phyloP scores from a whole-genome alignment of 148 eudicot genomes.

The Agrostemma githago region DNA sequence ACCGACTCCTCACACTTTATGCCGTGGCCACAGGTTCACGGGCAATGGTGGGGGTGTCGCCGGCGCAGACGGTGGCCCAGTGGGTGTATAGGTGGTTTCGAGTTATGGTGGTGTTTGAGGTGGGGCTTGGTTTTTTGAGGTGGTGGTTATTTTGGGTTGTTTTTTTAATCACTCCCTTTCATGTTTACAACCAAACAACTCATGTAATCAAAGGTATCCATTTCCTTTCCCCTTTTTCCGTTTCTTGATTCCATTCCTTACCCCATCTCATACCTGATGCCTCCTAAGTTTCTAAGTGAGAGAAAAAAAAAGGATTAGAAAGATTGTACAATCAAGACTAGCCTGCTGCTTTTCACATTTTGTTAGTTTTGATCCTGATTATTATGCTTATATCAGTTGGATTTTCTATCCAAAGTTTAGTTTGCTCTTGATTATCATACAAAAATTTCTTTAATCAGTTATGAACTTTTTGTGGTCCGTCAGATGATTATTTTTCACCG shows the following conservation, averaged over 20 bases:
- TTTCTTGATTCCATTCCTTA: background rate
- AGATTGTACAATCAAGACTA: background rate
- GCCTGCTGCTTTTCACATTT: background rate
- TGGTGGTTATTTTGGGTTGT: background rate
- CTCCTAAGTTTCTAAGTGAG: too few relatives aligned
- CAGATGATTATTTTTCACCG: background rate
- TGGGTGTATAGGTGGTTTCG: too few relatives aligned
- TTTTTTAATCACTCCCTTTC: too few relatives aligned
- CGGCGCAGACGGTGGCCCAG: background rate
- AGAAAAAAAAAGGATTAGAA: too few relatives aligned
- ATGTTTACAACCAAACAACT: background rate
- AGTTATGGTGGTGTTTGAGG: too few relatives aligned
- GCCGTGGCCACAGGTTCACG: too few relatives aligned
- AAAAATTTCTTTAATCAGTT: background rate
- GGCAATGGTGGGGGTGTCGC: too few relatives aligned
- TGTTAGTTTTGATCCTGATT: background rate
- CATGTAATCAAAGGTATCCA: background rate
- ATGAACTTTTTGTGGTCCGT: background rate
- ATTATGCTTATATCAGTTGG: background rate
- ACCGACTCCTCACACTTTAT: too few relatives aligned
- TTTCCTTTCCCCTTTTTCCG: background rate
- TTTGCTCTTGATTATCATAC: conserved; percentile 8
- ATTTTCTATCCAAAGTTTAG: background rate
- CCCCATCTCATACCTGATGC: background rate
- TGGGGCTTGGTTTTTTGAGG: background rate